Evolutionary conservation across 2,329 filamentous ascomycete species (phyloP), one percentile per base, ranked within the genome.

Genomic region (Chaetomiaceae sp.): DNA sequence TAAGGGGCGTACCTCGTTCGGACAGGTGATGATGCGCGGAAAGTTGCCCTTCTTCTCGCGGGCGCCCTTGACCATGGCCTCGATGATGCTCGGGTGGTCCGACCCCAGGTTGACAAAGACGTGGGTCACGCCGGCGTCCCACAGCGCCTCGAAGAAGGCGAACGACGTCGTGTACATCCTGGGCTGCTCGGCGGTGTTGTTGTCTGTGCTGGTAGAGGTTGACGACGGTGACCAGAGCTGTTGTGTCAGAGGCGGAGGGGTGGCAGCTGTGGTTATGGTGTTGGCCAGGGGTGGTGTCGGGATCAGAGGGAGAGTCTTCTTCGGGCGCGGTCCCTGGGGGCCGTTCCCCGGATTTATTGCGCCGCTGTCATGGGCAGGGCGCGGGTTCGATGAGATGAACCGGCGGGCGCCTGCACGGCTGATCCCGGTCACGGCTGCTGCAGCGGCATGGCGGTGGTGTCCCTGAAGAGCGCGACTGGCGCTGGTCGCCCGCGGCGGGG

Each of bases 141-240:
- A 89, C 45, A 91, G 72, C 29, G 87, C 85, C 74, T 92, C 88
- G 60, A 92, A 91, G 69, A 92, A 91, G 68, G 88, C 88, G 64
- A 85, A 88, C 0, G 87, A 89, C 12, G 88, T 82, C 8, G 88
- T 91, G 67, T 91, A 87, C 74, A 77, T 77, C 19, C 69, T 68
- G 55, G 63, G 54, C 45, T n/a, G n/a, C n/a, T n/a, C n/a, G n/a
- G n/a, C n/a, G n/a, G n/a, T n/a, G n/a, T 45, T 29, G 3, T 53
- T n/a, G 6, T 37, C 31, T 12, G 47, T 17, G n/a, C n/a, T n/a
- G 17, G 46, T 20, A 15, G 33, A 20, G 0, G 57, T 57, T 6
- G 59, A 59, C 4, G 50, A n/a, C n/a, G n/a, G n/a, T n/a, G n/a
- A 33, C 22, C 43, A 47, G n/a, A 46, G 45, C 7, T 40, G 23